A percentile compares a stretch with the other conserved stretches of the same genome.
These are phyloP conservation scores for Thoreauomyces humboldtii DNA, from an alignment of 192 early-diverging fungal species.

Conservation along the genomic window DNA sequence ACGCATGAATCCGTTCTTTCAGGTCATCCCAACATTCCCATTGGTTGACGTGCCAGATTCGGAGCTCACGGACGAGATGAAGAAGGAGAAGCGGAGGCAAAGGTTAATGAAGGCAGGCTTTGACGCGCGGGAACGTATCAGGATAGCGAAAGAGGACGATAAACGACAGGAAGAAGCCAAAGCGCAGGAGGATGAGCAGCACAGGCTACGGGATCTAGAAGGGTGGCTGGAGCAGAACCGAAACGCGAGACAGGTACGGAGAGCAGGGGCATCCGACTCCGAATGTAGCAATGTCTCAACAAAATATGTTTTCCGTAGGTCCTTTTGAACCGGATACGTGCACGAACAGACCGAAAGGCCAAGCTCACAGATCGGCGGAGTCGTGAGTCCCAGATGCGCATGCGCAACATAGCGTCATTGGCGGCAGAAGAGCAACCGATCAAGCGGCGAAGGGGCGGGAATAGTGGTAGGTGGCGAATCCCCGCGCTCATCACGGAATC, in stretches of 20 bases:
- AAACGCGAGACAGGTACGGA: constrained; percentile 49
- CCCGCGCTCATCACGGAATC: neutral
- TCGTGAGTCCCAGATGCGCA: constrained; percentile 79
- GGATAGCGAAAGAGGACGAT: constrained; percentile 72
- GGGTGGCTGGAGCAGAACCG: constrained; percentile 73
- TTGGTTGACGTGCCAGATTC: constrained; percentile 78
- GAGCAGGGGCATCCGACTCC: neutral
- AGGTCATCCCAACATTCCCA: constrained; percentile 62
- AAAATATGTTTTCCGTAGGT: constrained; percentile 20
- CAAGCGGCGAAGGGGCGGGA: constrained; percentile 58
- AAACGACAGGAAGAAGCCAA: constrained; percentile 57
- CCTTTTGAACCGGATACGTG: constrained; percentile 69
- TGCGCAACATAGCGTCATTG: constrained; percentile 81
- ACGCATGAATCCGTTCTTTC: too few species aligned
- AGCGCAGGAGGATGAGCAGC: constrained; percentile 69
- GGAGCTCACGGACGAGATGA: constrained; percentile 71
- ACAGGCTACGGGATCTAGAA: constrained; percentile 60
- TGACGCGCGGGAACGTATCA: constrained; percentile 72
- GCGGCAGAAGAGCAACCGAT: constrained; percentile 57
- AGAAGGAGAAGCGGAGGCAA: constrained; percentile 80
- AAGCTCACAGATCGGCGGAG: constrained; percentile 85
- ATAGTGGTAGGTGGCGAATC: constrained; percentile 18
- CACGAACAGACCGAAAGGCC: constrained; percentile 62
- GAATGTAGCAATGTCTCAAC: neutral
- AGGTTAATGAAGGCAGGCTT: constrained; percentile 71